Base-by-base conservation (phyloP, 2,329 filamentous ascomycete species). In the Aureobasidium zeae region DNA sequence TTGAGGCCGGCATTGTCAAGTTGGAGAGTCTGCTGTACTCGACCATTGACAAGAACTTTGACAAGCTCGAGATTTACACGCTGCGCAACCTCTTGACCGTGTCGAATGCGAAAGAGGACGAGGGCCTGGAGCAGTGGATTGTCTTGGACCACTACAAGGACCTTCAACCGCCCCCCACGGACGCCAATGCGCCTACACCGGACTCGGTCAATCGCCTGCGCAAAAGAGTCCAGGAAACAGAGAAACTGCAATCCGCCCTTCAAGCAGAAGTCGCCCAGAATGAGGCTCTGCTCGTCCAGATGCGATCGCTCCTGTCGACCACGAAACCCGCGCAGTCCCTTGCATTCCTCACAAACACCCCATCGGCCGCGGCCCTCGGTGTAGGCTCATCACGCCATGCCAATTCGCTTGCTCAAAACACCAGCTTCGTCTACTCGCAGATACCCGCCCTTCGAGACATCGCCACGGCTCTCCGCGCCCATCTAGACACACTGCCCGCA, bases 381-480 rank as follows among this genome's bases (percentile, higher is more conserved):
- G 59, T 74, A 46, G 57, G 57, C 51, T 34, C 30, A 7, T 21
- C 17, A 8, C 22, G 16, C n/a, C 29, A 43, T 16, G 45, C 63
- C 54, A 54, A 61, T 57, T 45, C 43, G 15, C 69, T 87, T 20
- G 73, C 75, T 9, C 86, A 83, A 3, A 85, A 83, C 13, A 76
- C 83, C 0, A 73, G 77, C 12, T 94, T 95, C 60, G 79, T 85
- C 1, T 71, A 93, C 15, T 83, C 82, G 2, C 89, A 96, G 59
- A 70, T 95, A 15, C 85, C 86, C 20, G 78, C 86, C 1, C 69
- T 98, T 33, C 79, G 84, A 47, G 68, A 77, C 6, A 69, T 93
- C 6, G 68, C 94, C 36, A 70, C 76, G 8, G 72, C 74, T 10
- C 67, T 94, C 25, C 69, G 79, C 49, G 78, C 83, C 0, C 77